Evolutionary conservation across 1,284 basidiomycete species (phyloP).

Genomic region (Ustilago nuda): DNA sequence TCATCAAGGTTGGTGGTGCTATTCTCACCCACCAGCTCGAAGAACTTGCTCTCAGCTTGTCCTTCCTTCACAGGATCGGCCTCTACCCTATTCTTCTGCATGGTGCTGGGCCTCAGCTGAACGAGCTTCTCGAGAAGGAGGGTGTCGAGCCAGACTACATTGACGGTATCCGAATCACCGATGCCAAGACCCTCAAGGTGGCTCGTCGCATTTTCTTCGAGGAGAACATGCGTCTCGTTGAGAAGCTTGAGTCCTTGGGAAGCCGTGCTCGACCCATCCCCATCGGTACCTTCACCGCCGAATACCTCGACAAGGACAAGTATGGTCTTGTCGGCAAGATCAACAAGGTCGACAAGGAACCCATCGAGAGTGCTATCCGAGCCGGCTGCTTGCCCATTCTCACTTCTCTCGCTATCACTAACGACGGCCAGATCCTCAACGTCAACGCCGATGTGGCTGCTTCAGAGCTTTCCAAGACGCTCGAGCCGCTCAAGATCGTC

Average conservation of each 20-base stretch:
- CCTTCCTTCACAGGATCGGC: conserved; percentile 69
- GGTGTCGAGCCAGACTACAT: conserved; percentile 69
- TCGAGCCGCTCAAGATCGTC: conserved; percentile 83
- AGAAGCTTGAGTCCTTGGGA: conserved; percentile 68
- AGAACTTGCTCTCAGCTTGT: conserved; percentile 67
- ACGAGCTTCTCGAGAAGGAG: conserved; percentile 68
- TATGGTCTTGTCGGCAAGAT: conserved; percentile 69
- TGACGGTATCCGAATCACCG: conserved; percentile 69
- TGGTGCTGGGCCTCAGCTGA: conserved; percentile 69
- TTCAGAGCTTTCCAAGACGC: conserved; percentile 68
- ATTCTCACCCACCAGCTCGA: conserved; percentile 69
- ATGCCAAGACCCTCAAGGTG: conserved; percentile 67
- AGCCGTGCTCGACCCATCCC: conserved; percentile 68
- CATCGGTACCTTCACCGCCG: conserved; percentile 66
- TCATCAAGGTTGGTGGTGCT: conserved; percentile 69
- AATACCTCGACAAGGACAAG: conserved; percentile 69
- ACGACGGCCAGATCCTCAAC: conserved; percentile 69
- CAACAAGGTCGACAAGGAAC: conserved; percentile 68
- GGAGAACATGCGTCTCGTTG: conserved; percentile 67
- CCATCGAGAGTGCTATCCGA: conserved; percentile 69
- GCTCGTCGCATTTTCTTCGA: conserved; percentile 68
- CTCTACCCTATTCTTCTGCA: conserved; percentile 69
- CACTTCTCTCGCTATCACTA: conserved; percentile 66
- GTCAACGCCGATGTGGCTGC: conserved; percentile 69
- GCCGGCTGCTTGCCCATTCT: conserved; percentile 69